Evolutionary conservation across 495 filamentous ascomycete genomes (phyloP), one percentile per base, ranked within the genome.

Genomic region (Tuber borchii): DNA sequence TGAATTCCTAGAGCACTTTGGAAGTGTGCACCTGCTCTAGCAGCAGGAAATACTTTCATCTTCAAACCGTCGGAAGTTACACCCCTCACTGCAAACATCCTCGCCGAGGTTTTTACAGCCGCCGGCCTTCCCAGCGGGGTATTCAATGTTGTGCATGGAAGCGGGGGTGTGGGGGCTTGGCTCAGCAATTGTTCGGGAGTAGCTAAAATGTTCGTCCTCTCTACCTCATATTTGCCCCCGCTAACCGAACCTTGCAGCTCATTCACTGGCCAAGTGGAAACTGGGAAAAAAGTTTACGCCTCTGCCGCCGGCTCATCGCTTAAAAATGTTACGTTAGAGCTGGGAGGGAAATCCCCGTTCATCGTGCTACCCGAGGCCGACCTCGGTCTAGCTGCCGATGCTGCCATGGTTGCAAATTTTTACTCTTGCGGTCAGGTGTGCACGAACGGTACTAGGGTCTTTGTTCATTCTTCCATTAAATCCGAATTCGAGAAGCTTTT

Each of bases 331-430:
- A 94, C 92, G 7, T 92, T 94, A 90, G 93, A 95, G 81, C 87
- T 94, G 1, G 93, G 93, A 70, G 93, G 93, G 40, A 95, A 94
- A 84, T 92, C 89, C 73, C 91, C 93, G 3, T 84, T 91, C 34
- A 85, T 94, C 69, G 84, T 94, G 46, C 87, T 93, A 42, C 89
- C 90, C 0, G 93, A 93, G 78, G 89, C 91, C 0, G 87, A 91
- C 70, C 79, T 94, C 3, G 90, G 92, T n/a, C 87, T 85, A 70
- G 92, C 92, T 19, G 92, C 92, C 44, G 88, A 94, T 78, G 91
- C 91, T 42, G 91, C 91, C 74, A 93, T 94, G 92, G 93, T 94
- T 91, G 92, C 92, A 68, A 95, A 94, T 80, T 94, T 93, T 85
- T 93, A 89, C 86, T 92, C 89, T 80, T 90, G 90, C 0, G 92